Evolutionary conservation across 2,329 filamentous ascomycete species (phyloP).

Genomic region (Colletotrichum sp.): DNA sequence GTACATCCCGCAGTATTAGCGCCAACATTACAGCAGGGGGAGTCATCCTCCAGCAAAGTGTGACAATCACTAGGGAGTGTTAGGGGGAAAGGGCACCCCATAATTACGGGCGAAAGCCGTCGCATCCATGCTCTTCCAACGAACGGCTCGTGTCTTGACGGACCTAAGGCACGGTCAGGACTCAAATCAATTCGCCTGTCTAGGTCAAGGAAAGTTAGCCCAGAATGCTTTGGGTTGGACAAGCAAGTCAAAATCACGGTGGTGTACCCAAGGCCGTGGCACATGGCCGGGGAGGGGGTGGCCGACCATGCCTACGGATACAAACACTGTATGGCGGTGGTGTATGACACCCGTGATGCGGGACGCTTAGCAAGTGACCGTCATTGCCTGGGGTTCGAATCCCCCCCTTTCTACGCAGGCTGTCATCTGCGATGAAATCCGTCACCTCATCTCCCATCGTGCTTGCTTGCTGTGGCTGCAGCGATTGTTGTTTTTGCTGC

Average conservation of each 20-base stretch:
- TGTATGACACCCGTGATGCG: background rate
- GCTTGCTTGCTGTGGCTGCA: background rate
- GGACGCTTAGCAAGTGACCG: background rate
- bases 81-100: background rate
- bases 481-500: background rate
- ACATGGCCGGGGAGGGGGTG: background rate
- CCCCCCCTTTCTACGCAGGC: background rate
- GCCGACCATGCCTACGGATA: background rate
- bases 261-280: background rate
- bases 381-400: background rate
- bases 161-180: background rate
- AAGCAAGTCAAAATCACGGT: background rate
- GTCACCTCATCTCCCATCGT: background rate
- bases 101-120: slow-evolving; percentile 10
- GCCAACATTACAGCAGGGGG: background rate
- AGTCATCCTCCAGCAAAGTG: background rate
- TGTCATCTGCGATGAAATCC: background rate
- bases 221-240: background rate
- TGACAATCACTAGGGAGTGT: background rate
- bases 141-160: background rate
- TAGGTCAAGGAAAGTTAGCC: background rate
- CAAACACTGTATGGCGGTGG: background rate
- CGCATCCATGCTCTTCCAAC: background rate
- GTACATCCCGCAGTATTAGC: background rate
- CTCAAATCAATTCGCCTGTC: background rate